Percentiles rank a stretch among this genome's conserved stretches.
phyloP scores from a whole-genome alignment of 2,329 filamentous ascomycete species.

The Colletotrichum aenigma region DNA sequence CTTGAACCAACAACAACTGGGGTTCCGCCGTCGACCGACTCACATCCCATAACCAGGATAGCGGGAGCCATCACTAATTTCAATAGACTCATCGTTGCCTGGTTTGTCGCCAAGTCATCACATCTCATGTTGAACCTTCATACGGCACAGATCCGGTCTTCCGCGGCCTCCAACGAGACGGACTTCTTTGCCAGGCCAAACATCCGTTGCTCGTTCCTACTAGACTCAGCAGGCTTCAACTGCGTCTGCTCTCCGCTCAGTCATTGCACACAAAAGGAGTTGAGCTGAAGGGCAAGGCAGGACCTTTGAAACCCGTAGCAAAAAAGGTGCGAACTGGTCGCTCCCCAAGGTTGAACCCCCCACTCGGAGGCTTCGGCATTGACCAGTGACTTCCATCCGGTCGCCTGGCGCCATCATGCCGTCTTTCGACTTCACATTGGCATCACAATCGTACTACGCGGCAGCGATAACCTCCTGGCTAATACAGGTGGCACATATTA shows the following conservation, averaged over 20 bases:
- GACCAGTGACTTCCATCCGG: background rate
- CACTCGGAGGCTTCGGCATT: slow-evolving; percentile 2
- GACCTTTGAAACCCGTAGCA: background rate
- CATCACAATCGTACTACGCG: background rate
- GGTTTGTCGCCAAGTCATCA: background rate
- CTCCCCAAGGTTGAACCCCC: background rate
- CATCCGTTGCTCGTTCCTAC: background rate
- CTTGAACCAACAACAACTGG: background rate
- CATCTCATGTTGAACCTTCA: slow-evolving; percentile 4
- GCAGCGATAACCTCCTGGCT: background rate
- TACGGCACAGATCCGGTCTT: slow-evolving; percentile 7
- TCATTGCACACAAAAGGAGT: background rate
- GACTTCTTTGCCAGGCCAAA: background rate
- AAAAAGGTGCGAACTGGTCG: background rate
- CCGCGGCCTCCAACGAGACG: background rate
- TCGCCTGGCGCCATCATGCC: slow-evolving; percentile 1
- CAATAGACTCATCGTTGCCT: background rate
- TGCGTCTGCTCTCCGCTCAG: background rate
- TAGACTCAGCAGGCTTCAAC: background rate
- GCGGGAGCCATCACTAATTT: background rate
- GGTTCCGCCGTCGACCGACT: background rate
- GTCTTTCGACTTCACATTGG: background rate
- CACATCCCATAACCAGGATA: background rate
- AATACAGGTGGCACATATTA: background rate
- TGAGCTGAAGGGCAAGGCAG: background rate